Conservation (phyloP, 768 basidiomycete genomes). For the Rhodotorula graminis region DNA sequence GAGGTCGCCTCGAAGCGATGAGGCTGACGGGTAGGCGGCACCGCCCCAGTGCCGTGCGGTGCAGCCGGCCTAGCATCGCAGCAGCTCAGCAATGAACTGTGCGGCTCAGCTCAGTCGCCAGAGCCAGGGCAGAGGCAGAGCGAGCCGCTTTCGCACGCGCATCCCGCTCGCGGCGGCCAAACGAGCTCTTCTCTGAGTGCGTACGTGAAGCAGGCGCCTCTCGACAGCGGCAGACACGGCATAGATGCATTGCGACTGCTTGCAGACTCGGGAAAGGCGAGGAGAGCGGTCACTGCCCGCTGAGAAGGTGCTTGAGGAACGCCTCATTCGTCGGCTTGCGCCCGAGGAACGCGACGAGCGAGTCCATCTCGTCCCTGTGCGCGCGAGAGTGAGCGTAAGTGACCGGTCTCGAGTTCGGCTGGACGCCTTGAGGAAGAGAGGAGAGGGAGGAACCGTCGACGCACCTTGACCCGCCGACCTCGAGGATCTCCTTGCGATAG, state of each 20-base stretch:
- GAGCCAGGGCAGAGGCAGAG: too few species aligned
- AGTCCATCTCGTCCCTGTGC: constrained; percentile 66
- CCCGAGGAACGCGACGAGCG: constrained; percentile 77
- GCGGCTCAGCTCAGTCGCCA: too few species aligned
- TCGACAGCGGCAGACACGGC: neutral
- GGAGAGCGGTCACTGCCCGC: neutral
- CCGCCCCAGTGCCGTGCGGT: too few species aligned
- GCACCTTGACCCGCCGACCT: constrained; percentile 60
- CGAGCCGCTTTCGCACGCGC: too few species aligned
- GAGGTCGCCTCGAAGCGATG: too few species aligned
- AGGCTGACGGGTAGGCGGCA: too few species aligned
- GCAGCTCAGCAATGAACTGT: too few species aligned
- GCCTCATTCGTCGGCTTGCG: constrained; percentile 69
- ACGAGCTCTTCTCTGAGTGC: too few species aligned
- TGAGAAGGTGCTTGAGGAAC: constrained; percentile 49
- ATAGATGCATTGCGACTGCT: neutral
- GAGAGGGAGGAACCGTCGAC: neutral
- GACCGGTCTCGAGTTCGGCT: neutral
- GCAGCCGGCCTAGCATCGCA: too few species aligned
- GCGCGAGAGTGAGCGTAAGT: neutral
- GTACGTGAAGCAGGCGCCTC: too few species aligned
- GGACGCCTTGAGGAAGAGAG: neutral
- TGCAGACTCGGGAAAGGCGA: too few species aligned
- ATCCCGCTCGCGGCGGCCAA: too few species aligned
- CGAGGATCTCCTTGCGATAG: constrained; percentile 72